A percentile compares a stretch with the other conserved stretches of the same genome.
These are phyloP conservation scores for Lycium barbarum DNA, from an alignment of 257 asterid species.

Conservation along the genomic window DNA sequence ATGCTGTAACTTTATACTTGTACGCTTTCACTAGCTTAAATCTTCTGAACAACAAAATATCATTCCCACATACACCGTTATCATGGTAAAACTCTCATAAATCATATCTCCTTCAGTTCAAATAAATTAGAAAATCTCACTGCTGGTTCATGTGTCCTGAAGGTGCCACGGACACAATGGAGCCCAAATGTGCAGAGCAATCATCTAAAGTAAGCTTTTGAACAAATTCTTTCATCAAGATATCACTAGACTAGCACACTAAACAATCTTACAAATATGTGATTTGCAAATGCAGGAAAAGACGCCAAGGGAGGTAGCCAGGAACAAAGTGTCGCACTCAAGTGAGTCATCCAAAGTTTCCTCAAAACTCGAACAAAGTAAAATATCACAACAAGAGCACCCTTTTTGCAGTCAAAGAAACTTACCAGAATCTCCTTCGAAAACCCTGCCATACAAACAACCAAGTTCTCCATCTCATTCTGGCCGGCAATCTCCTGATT, in stretches of 20 bases:
- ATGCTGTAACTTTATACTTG: background rate
- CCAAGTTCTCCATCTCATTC: conserved; percentile 35
- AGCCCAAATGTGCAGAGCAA: conserved; percentile 49
- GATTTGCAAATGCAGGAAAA: conserved; percentile 60
- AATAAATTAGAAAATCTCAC: conserved; percentile 29
- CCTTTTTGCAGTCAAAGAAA: conserved; percentile 38
- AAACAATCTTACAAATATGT: conserved; percentile 26
- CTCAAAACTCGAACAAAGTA: conserved; percentile 54
- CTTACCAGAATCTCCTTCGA: conserved; percentile 46
- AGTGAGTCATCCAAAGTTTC: conserved; percentile 72
- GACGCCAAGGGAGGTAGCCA: conserved; percentile 44
- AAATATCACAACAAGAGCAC: conserved; percentile 51
- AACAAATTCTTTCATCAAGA: conserved; percentile 11
- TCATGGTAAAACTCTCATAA: background rate
- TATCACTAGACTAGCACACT: conserved; percentile 16
- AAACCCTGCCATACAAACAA: conserved; percentile 40
- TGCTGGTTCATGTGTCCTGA: conserved; percentile 38
- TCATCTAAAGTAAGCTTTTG: conserved; percentile 48
- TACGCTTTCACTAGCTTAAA: background rate
- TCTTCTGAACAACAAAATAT: background rate
- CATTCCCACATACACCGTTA: background rate
- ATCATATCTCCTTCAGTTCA: conserved; percentile 27
- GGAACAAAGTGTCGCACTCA: conserved; percentile 58
- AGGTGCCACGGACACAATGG: conserved; percentile 59
- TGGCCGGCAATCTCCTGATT: conserved; percentile 53